phyloP scores from a whole-genome alignment of 768 basidiomycete genomes.

The Nevesoporus exiguus region DNA sequence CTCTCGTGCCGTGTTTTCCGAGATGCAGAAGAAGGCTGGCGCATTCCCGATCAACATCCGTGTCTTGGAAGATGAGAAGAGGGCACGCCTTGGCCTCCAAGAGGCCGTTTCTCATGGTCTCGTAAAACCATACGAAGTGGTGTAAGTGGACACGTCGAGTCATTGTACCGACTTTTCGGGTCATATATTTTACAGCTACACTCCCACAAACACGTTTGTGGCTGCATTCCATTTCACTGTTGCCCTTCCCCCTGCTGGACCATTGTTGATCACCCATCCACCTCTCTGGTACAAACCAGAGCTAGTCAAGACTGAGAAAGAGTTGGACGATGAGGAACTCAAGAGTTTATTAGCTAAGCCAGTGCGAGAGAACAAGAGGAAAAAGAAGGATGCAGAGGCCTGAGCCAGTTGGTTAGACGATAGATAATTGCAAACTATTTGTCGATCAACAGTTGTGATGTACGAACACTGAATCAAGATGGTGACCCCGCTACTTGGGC shows the following conservation, averaged over 20 bases:
- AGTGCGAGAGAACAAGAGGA: conserved; percentile 89
- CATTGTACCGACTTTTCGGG: neutral
- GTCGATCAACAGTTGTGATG: conserved; percentile 16
- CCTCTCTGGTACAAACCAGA: conserved; percentile 94
- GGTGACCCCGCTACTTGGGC: conserved; percentile 5
- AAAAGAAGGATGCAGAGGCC: conserved; percentile 61
- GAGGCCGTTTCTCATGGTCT: conserved; percentile 95
- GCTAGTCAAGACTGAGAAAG: conserved; percentile 84
- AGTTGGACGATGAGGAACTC: conserved; percentile 83
- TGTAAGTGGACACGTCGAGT: conserved; percentile 47
- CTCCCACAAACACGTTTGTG: conserved; percentile 78
- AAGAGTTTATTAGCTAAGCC: conserved; percentile 75
- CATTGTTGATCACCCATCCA: conserved; percentile 79
- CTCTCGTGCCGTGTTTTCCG: conserved; percentile 92
- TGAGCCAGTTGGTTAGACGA: conserved; percentile 26
- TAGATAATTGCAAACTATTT: conserved; percentile 15
- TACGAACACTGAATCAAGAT: conserved; percentile 11
- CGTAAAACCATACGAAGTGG: conserved; percentile 92
- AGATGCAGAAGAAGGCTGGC: conserved; percentile 97
- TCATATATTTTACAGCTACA: conserved; percentile 51
- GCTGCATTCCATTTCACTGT: conserved; percentile 98
- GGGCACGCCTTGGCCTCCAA: conserved; percentile 89
- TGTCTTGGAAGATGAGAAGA: conserved; percentile 91
- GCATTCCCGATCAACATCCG: conserved; percentile 98
- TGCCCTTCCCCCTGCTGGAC: conserved; percentile 87